These are phyloP conservation scores for Penicillium canariense DNA, from an alignment of 495 filamentous ascomycete species.

Conservation along the genomic window DNA sequence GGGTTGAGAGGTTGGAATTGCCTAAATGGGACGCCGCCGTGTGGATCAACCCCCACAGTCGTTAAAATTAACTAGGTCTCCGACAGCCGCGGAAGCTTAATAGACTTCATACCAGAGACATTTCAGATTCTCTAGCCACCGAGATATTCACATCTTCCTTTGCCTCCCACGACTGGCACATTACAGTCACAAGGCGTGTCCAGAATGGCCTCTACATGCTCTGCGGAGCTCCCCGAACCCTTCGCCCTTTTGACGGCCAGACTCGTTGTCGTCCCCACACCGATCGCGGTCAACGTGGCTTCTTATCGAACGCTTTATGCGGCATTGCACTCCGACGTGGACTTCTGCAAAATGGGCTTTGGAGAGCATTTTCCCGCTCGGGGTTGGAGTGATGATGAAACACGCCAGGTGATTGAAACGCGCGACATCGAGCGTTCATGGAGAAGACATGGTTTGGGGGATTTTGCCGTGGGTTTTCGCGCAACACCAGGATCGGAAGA, in stretches of 20 bases:
- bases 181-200: not conserved
- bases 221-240: not conserved
- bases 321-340: constrained; percentile 15
- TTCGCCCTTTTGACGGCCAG: constrained; percentile 21
- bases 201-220: not conserved
- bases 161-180: not conserved
- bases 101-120: too few species aligned
- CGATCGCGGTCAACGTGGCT: constrained; percentile 12
- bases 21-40: not conserved
- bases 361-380: constrained; percentile 16
- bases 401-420: constrained; percentile 14
- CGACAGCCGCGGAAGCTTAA: not conserved
- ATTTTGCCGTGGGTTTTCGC: constrained; percentile 26
- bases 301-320: constrained; percentile 25
- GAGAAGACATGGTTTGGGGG: constrained; percentile 14
- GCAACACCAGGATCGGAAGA: not conserved
- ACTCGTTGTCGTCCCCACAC: constrained; percentile 24
- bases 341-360: constrained; percentile 27
- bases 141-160: not conserved
- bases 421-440: constrained; percentile 27
- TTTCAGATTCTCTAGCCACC: not conserved
- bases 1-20: not conserved
- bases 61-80: not conserved
- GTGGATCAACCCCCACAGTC: not conserved
- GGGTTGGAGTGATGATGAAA: constrained; percentile 25